phyloP scores from a whole-genome alignment of 139 green algal species.

The Edaphochlamys debaryana region DNA sequence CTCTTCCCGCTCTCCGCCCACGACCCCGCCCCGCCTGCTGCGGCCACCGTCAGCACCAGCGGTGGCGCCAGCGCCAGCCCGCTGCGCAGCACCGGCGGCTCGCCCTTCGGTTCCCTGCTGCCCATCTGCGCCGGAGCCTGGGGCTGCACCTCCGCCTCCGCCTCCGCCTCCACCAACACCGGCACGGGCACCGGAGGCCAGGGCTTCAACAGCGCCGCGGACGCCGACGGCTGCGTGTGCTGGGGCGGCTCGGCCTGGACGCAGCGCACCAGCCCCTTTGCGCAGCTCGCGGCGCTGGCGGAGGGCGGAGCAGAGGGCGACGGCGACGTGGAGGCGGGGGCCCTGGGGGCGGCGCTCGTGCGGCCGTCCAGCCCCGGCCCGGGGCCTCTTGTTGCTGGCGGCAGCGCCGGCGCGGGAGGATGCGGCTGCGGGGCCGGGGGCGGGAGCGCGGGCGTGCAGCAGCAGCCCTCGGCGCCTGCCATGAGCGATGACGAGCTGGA shows the following conservation, averaged over 20 bases:
- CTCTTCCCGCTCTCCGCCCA: no score
- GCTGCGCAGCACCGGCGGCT: no score
- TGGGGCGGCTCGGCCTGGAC: conserved; percentile 22
- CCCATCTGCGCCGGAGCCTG: no score
- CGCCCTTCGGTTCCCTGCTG: no score
- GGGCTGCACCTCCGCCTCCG: no score
- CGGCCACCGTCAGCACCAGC: no score
- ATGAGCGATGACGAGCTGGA: conserved; percentile 37
- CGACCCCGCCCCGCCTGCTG: no score
- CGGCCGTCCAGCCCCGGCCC: neutral
- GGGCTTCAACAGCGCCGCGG: no score
- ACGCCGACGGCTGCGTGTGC: neutral
- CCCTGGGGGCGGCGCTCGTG: neutral
- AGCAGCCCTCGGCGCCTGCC: neutral
- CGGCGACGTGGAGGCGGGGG: neutral
- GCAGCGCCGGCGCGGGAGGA: neutral
- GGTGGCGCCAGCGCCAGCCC: neutral
- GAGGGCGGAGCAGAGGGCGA: neutral
- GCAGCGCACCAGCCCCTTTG: conserved; percentile 8
- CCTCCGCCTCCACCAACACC: no score
- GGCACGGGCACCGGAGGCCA: no score
- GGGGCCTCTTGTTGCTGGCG: neutral
- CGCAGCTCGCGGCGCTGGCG: neutral
- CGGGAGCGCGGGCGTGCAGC: no score
- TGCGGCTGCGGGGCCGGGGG: neutral